Conservation (phyloP, 352 stramenopile species). For the Globisporangium cystogenes region DNA sequence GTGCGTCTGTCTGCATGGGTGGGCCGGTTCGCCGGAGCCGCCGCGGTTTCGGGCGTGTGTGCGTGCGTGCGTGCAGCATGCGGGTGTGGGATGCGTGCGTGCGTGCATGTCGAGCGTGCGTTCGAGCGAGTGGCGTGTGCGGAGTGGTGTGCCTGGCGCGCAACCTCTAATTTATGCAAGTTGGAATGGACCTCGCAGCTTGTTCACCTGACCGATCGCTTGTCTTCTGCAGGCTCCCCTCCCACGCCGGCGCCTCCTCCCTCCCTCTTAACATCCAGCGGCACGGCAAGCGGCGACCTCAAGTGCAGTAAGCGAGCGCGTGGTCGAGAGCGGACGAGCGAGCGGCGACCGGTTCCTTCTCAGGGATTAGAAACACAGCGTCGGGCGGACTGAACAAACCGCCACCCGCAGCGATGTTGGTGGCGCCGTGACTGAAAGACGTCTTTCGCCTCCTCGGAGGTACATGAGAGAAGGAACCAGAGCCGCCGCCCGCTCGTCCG, state of each 20-base stretch:
- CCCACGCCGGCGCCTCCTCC: constrained; percentile 6
- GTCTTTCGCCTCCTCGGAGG: constrained; percentile 46
- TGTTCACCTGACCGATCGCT: constrained; percentile 4
- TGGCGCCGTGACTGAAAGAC: constrained; percentile 73
- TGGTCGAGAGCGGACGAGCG: background rate
- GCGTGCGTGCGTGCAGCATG: background rate
- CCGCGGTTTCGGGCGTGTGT: background rate
- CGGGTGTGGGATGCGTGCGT: constrained; percentile 2
- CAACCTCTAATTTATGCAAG: constrained; percentile 18
- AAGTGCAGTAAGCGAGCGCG: background rate
- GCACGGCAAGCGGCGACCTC: constrained; percentile 9
- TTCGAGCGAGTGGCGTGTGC: constrained; percentile 2
- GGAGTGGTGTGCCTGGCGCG: no score
- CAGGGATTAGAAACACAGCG: constrained; percentile 80
- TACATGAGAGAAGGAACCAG: constrained; percentile 55
- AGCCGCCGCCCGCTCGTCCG: background rate
- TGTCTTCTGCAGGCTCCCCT: constrained; percentile 27
- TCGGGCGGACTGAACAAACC: constrained; percentile 86
- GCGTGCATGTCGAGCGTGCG: background rate
- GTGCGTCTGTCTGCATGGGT: constrained; percentile 10
- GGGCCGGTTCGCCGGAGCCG: background rate
- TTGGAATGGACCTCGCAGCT: constrained; percentile 10
- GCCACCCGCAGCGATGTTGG: constrained; percentile 78
- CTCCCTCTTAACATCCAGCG: constrained; percentile 8
- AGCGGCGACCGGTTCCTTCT: constrained; percentile 30